A percentile compares a stretch with the other conserved stretches of the same genome.
Conservation (phyloP, 345 rosid genomes). For the Citrus hindsii region DNA sequence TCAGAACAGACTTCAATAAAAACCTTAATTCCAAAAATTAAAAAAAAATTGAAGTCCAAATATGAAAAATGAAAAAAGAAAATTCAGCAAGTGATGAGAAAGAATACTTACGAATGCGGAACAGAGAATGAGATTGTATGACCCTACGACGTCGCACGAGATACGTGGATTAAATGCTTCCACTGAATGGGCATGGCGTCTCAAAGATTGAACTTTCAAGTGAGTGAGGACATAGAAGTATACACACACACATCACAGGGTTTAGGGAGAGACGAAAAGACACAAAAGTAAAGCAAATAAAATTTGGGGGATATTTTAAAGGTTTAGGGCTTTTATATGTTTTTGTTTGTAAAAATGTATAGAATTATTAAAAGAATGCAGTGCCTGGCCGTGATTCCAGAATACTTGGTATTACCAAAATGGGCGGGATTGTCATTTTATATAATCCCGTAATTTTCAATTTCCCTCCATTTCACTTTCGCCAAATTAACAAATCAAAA, state of each 20-base stretch:
- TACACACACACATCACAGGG: background rate
- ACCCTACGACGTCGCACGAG: conserved; percentile 5
- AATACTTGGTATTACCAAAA: background rate
- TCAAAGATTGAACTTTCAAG: background rate
- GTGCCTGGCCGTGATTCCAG: background rate
- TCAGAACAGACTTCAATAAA: background rate
- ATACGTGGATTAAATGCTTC: background rate
- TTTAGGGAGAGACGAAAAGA: background rate
- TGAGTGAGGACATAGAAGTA: too few species aligned
- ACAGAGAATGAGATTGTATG: conserved; percentile 1
- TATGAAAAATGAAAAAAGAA: background rate
- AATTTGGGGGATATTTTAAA: conserved; percentile 6
- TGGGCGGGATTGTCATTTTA: conserved; percentile 32
- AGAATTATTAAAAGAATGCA: background rate
- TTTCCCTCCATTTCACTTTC: conserved; percentile 49
- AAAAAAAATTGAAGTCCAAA: background rate
- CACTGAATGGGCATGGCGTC: conserved; percentile 3
- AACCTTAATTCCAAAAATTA: background rate
- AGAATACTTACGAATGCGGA: conserved; percentile 2
- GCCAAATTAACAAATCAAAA: background rate
- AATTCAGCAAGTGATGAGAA: background rate
- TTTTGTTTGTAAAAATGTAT: too few species aligned
- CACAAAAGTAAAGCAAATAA: background rate
- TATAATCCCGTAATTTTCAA: conserved; percentile 9
- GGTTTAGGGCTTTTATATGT: conserved; percentile 3